Base-by-base conservation (phyloP, 2,329 filamentous ascomycete genomes). In the Alternaria sp. region DNA sequence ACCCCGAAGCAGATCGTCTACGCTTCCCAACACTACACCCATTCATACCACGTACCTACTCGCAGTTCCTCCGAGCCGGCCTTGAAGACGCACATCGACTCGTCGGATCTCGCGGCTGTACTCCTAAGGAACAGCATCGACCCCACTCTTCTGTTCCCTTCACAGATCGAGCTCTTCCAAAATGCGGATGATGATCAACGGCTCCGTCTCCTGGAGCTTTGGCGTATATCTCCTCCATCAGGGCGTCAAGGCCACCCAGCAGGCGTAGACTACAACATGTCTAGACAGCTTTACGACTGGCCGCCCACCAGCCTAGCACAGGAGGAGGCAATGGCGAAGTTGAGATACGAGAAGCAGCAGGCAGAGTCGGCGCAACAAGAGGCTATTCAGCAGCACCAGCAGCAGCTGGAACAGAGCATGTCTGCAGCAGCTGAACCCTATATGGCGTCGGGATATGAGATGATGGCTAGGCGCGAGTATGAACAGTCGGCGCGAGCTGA, bases 1-100 rank as follows among this genome's bases (percentile, higher is more conserved):
- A 67, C 58, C 56, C 72, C 69, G 43, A 76, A 83, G 54, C 80
- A 84, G 22, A 89, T 92, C 64, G 83, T 86, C 63, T 96, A 95
- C 81, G 87, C 91, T 68, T 91, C 91, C 9, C 89, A 92, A 73
- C 93, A 96, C 78, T 96, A 96, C 78, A 90, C 90, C 65, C 92
- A 94, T 74, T 93, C 92, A 8, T 83, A 90, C 44, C 92, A 96
- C 75, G 75, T 89, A 62, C 82, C 76, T 75, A 59, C 68, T 39
- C 68, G 69, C 32, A 73, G 70, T 48, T 66, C 68, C 18, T 69
- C 69, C 8, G 67, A 71, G 30, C 61, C 69, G 24, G 82, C 69
- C 38, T 61, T 53, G n/a, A 74, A 73, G 56, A 75, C 69, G 16
- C 70, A 76, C 11, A 71, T 75, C 34, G 71, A 75, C 12, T 49